Evolutionary conservation across 163 green algal genomes (phyloP).

Genomic region (Smithsoniella earleae): DNA sequence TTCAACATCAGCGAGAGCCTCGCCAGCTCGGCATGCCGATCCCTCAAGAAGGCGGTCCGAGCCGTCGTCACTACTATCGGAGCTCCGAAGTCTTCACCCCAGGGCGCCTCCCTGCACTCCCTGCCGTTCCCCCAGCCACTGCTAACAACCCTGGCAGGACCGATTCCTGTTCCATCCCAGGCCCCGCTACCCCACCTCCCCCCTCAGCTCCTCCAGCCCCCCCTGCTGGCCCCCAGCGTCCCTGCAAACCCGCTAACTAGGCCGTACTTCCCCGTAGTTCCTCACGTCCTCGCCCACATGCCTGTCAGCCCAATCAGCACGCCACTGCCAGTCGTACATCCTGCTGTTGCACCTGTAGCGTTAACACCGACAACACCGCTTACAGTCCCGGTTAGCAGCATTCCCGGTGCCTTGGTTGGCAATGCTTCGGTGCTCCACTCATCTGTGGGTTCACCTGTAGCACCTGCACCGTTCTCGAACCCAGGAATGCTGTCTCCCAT

Average conservation of each 20-base stretch:
- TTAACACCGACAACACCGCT: neutral
- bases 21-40: neutral
- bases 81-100: neutral
- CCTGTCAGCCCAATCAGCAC: too few species aligned
- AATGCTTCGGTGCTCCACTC: neutral
- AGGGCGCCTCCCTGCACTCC: neutral
- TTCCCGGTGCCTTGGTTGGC: too few species aligned
- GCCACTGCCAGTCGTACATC: neutral
- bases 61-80: conserved; percentile 1
- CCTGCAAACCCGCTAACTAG: neutral
- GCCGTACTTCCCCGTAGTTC: neutral
- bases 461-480: neutral
- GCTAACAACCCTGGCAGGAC: too few species aligned
- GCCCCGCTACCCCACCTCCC: too few species aligned
- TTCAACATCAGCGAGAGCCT: conserved; percentile 2
- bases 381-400: neutral
- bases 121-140: too few species aligned
- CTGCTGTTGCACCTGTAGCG: neutral
- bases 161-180: neutral
- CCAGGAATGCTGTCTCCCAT: too few species aligned
- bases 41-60: conserved; percentile 14
- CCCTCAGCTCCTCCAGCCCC: too few species aligned
- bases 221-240: neutral
- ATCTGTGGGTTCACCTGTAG: neutral
- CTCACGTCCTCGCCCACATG: neutral